Evolutionary conservation across 495 filamentous ascomycete genomes (phyloP), one percentile per base, ranked within the genome.

Genomic region (Aspergillus bertholletiae): DNA sequence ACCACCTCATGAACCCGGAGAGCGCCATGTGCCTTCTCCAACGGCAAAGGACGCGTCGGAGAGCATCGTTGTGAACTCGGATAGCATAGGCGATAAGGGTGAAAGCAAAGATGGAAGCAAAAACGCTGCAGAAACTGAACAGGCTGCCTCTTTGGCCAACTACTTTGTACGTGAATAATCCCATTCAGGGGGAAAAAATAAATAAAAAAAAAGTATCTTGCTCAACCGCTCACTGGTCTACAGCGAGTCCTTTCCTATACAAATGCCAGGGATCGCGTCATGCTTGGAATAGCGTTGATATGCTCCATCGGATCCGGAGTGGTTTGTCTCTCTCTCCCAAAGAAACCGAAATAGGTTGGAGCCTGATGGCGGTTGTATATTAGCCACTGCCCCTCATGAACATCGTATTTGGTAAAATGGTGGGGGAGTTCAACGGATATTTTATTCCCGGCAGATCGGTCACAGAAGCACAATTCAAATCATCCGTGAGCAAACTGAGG

Each of bases 291-390:
- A 7, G 53, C 46, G 2, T 23, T 74, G 17, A 52, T 91, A 32
- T 80, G 75, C 52, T 75, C 88, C 47, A 85, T 92, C 58, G 81
- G 75, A 22, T 87, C 79, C n/a, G 89, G 88, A 27, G 86, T 88
- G 46, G 60, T 63, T 61, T 27, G 60, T 60, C 5, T 23, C 23
- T 15, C n/a, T 5, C 5, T 17, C n/a, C n/a, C n/a, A n/a, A n/a
- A n/a, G n/a, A n/a, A n/a, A n/a, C n/a, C n/a, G n/a, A n/a, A n/a
- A n/a, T n/a, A 26, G 20, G 39, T 5, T 3, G 35, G 17, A 46
- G 37, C 27, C 27, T 45, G 24, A 53, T 30, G n/a, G 8, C 9
- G 12, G 18, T n/a, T 30, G 22, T n/a, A n/a, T n/a, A 37, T 11
- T 17, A 69, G 66, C 57, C 73, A 3, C 54, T 77, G 7, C 77